A percentile compares a stretch with the other conserved stretches of the same genome.
These are phyloP conservation scores for Vaucheria bursata DNA, from an alignment of 352 stramenopile species.

Conservation along the genomic window DNA sequence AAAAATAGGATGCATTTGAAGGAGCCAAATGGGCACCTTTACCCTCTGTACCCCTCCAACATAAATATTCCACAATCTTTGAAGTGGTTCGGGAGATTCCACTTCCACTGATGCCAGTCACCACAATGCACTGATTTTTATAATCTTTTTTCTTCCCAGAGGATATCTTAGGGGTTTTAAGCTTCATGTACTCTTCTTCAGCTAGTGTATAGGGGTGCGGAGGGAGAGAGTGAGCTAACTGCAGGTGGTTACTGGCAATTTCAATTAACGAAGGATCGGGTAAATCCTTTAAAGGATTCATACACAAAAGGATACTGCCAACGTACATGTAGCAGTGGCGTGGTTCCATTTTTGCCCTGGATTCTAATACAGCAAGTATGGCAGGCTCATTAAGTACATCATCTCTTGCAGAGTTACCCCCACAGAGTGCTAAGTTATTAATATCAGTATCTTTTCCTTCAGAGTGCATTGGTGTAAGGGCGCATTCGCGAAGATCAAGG, in stretches of 20 bases:
- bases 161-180: no score
- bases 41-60: background rate
- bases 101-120: background rate
- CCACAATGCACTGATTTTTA: no score
- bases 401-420: background rate
- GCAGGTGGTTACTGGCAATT: background rate
- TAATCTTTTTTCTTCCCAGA: background rate
- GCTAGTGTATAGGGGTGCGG: constrained; percentile 2
- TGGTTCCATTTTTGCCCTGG: background rate
- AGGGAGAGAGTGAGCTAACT: background rate
- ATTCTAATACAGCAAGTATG: background rate
- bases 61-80: background rate
- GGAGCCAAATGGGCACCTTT: background rate
- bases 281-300: background rate
- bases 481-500: background rate
- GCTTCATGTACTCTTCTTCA: constrained; percentile 3
- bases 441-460: background rate
- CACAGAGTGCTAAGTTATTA: background rate
- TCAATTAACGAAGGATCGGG: background rate
- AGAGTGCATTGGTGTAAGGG: background rate
- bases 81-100: background rate
- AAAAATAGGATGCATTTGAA: background rate
- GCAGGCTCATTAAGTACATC: background rate
- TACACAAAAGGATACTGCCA: background rate
- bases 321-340: background rate